Evolutionary conservation across 176 grass and related monocot genomes (phyloP).

Genomic region (Carex littledalei): DNA sequence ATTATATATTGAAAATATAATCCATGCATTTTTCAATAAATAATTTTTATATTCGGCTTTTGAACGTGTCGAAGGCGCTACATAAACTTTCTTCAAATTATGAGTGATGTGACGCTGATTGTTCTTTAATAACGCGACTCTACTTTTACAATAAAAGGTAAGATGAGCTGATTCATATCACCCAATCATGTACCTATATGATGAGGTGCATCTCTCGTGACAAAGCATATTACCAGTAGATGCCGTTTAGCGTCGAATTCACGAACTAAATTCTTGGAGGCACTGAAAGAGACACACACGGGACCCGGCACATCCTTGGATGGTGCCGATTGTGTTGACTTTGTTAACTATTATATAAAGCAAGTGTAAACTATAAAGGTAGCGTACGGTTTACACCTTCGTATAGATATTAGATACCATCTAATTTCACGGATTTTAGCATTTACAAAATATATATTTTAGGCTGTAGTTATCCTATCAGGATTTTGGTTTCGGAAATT

Average conservation of each 20-base stretch:
- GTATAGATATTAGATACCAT: too few species aligned
- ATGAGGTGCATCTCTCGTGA: neutral
- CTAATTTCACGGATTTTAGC: too few species aligned
- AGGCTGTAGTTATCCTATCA: too few species aligned
- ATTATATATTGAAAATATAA: too few species aligned
- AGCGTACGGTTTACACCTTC: neutral
- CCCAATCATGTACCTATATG: neutral
- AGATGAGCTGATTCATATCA: neutral
- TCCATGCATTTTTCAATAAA: too few species aligned
- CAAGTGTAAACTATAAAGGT: neutral
- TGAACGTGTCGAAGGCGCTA: neutral
- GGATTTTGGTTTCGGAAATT: too few species aligned
- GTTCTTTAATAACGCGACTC: neutral
- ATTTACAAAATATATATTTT: too few species aligned
- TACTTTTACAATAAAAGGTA: neutral
- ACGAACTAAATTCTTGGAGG: neutral
- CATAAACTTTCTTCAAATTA: neutral
- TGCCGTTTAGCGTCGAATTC: neutral
- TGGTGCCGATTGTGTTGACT: neutral
- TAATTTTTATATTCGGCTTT: neutral
- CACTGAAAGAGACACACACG: neutral
- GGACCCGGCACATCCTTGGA: neutral
- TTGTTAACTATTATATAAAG: neutral
- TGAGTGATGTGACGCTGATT: neutral
- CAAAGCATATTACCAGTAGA: conserved; percentile 10